A percentile compares a stretch with the other conserved stretches of the same genome.
Evolutionary conservation across 768 basidiomycete genomes (phyloP).

Genomic region (Mrakia hoshinonis): DNA sequence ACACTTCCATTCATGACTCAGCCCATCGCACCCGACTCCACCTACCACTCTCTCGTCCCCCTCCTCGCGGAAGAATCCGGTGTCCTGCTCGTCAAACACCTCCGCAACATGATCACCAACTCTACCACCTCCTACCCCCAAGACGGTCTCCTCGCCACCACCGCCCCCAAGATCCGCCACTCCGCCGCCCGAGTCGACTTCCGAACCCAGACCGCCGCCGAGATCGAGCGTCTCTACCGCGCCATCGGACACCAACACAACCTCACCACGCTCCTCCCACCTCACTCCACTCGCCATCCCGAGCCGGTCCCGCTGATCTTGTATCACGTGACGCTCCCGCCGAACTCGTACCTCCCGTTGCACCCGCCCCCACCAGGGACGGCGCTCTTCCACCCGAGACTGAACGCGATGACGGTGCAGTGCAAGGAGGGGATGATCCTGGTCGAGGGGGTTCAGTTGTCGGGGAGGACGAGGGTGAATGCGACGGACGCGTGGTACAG

Average conservation of each 20-base stretch:
- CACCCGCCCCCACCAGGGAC: neutral
- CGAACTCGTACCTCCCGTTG: neutral
- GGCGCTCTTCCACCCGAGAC: neutral
- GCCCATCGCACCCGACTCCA: constrained; percentile 49
- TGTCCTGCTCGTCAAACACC: neutral
- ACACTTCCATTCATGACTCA: too few relatives aligned
- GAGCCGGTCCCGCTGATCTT: neutral
- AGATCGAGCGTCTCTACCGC: constrained; percentile 51
- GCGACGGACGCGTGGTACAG: constrained; percentile 1
- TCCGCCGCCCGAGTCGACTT: constrained; percentile 54
- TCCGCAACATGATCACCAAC: neutral
- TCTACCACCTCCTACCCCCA: constrained; percentile 48
- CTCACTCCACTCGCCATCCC: constrained; percentile 2
- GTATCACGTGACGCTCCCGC: neutral
- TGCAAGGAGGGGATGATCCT: neutral
- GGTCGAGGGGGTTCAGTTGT: neutral
- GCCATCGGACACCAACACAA: constrained; percentile 57
- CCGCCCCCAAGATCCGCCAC: constrained; percentile 56
- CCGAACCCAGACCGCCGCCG: constrained; percentile 49
- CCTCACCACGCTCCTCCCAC: constrained; percentile 12
- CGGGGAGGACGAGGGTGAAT: neutral
- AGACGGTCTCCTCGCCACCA: constrained; percentile 41
- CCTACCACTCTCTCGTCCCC: constrained; percentile 54
- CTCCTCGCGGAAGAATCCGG: constrained; percentile 52
- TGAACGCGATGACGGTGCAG: constrained; percentile 13